A percentile compares a stretch with the other conserved stretches of the same genome.
phyloP scores from a whole-genome alignment of 202 grass and related monocot genomes.

The Cymbopogon flexuosus region DNA sequence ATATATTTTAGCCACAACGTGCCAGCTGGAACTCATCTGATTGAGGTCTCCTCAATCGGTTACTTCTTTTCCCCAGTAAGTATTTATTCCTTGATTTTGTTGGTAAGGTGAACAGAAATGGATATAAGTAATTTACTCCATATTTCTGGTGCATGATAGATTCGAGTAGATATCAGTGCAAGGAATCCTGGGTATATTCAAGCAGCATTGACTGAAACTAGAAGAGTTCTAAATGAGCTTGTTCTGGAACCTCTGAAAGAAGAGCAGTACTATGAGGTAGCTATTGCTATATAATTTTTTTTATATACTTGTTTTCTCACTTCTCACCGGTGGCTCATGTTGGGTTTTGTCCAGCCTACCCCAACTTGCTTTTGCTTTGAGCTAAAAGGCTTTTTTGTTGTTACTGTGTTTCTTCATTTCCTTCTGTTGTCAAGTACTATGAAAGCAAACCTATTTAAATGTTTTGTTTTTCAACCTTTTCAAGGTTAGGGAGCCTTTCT shows the following conservation, averaged over 20 bases:
- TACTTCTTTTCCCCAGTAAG: slow-evolving; percentile 98
- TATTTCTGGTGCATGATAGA: slow-evolving; percentile 45
- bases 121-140: slow-evolving; percentile 1
- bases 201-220: slow-evolving; percentile 88
- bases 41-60: slow-evolving; percentile 75
- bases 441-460: slow-evolving; percentile 12
- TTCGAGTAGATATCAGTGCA: slow-evolving; percentile 90
- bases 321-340: neutral
- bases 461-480: slow-evolving; percentile 15
- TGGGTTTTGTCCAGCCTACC: neutral
- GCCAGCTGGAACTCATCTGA: slow-evolving; percentile 90
- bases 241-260: slow-evolving; percentile 84
- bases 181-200: slow-evolving; percentile 98
- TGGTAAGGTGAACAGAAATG: neutral
- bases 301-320: neutral
- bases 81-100: slow-evolving; percentile 16
- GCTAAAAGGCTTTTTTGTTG: neutral
- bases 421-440: slow-evolving; percentile 27
- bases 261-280: slow-evolving; percentile 91
- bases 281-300: neutral
- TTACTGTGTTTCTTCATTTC: neutral
- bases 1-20: slow-evolving; percentile 68
- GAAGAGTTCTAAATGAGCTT: slow-evolving; percentile 76
- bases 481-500: slow-evolving; percentile 82
- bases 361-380: neutral